Conservation (phyloP, 805 yeast species). For the Cyberlindnera sargentensis region DNA sequence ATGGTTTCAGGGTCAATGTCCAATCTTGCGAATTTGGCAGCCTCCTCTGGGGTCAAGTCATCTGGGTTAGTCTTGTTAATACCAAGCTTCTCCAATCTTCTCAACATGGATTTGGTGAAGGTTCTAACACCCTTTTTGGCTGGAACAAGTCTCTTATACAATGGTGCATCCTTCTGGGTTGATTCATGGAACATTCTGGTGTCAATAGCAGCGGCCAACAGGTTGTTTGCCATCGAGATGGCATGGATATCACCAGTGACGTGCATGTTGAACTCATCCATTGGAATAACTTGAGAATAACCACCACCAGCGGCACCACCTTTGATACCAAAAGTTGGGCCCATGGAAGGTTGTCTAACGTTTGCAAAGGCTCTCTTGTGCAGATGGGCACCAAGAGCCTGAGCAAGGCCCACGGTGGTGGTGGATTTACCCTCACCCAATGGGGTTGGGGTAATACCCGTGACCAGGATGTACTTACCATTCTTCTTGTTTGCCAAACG, state of each 20-base stretch:
- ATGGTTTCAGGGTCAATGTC: constrained; percentile 75
- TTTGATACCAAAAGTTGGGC: constrained; percentile 82
- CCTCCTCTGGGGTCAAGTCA: constrained; percentile 64
- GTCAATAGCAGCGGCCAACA: constrained; percentile 80
- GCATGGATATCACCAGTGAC: constrained; percentile 85
- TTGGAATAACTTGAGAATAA: constrained; percentile 79
- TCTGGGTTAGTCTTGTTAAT: constrained; percentile 66
- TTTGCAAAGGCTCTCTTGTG: constrained; percentile 65
- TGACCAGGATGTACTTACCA: constrained; percentile 69
- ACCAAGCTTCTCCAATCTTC: constrained; percentile 60
- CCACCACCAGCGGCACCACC: constrained; percentile 95
- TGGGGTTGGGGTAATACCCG: constrained; percentile 85
- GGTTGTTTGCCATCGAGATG: constrained; percentile 72
- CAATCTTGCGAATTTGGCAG: constrained; percentile 54
- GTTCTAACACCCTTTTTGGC: constrained; percentile 61
- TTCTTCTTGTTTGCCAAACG: constrained; percentile 52
- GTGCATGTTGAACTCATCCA: constrained; percentile 86
- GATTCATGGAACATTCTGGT: constrained; percentile 80
- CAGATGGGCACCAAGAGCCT: constrained; percentile 76
- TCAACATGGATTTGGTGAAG: constrained; percentile 62
- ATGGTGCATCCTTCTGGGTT: constrained; percentile 66
- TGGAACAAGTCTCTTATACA: constrained; percentile 71
- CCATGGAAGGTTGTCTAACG: constrained; percentile 85
- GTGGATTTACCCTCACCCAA: constrained; percentile 84
- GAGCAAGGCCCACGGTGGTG: constrained; percentile 76